Evolutionary conservation across 441 rosid genomes (phyloP).

Genomic region (Gossypium gossypioides): DNA sequence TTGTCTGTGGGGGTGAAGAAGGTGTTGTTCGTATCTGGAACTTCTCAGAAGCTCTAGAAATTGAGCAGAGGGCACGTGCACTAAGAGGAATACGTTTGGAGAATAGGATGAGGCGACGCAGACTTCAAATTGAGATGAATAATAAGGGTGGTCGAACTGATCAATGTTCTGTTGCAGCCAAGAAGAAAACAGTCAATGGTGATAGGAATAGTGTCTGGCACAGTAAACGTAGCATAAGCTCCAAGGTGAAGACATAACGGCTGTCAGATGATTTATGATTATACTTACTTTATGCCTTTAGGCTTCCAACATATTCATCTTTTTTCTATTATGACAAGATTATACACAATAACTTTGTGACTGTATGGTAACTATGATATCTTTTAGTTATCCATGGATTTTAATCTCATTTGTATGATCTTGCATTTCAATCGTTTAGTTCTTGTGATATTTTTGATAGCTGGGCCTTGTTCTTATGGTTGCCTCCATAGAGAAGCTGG

Average conservation of each 20-base stretch:
- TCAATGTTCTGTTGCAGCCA: constrained; percentile 68
- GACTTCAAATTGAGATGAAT: constrained; percentile 59
- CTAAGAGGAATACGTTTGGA: constrained; percentile 61
- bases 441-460: neutral
- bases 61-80: constrained; percentile 52
- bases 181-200: constrained; percentile 55
- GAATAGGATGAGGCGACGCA: constrained; percentile 70
- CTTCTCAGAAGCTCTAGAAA: constrained; percentile 73
- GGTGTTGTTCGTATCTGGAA: constrained; percentile 81
- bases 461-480: neutral
- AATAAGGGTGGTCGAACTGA: constrained; percentile 40
- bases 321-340: constrained; percentile 1
- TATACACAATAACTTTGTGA: neutral
- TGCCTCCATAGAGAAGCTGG: neutral
- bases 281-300: neutral
- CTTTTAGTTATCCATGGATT: neutral
- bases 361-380: neutral
- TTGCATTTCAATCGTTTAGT: neutral
- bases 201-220: constrained; percentile 54
- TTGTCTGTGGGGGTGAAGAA: constrained; percentile 85
- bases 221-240: constrained; percentile 47
- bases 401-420: neutral
- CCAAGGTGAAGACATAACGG: constrained; percentile 57
- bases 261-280: neutral
- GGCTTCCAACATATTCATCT: neutral